Evolutionary conservation across 495 filamentous ascomycete genomes (phyloP), one percentile per base, ranked within the genome.

Genomic region (Talaromyces proteolyticus): DNA sequence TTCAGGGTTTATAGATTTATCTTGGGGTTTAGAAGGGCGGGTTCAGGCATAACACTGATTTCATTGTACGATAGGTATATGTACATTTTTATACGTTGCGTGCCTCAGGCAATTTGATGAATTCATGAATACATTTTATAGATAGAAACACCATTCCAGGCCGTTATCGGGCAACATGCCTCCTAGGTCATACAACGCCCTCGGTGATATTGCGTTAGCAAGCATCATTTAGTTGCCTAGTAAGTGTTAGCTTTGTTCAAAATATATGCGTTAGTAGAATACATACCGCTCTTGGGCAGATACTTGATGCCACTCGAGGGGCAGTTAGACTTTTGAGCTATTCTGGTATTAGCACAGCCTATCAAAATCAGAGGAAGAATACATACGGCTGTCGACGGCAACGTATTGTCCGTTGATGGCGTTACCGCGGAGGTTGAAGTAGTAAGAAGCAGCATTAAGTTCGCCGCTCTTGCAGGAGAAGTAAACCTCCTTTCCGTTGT

Each of bases 401-500:
- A 84, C 69, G 59, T 90, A 91, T 36, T 78, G 58, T 42, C 87
- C 88, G 42, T 77, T 78, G 60, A 87, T 81, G 34, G 87, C 65
- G 57, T 80, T 84, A 29, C 89, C 89, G 52, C 75, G 74, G 14
- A 91, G 76, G 59, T 89, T 84, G 69, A 84, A 92, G 54, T 80
- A 80, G 61, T 92, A 92, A 79, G 82, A 90, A 21, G 80, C 78
- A 67, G 90, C 71, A 61, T 86, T 80, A 26, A 93, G 66, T 21
- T 71, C 63, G 34, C 69, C 66, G 41, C 63, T 68, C 1, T 66
- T 63, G 65, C 88, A 93, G 48, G 78, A 74, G 16, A 93, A 61
- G 43, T 82, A 80, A 1, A 85, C 85, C 22, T 70, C 57, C 20
- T 75, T 66, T 20, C 84, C 85, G 5, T 46, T 63, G 51, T 81